Evolutionary conservation across 176 grass and related monocot genomes (phyloP).

Genomic region (Oryza australiensis): DNA sequence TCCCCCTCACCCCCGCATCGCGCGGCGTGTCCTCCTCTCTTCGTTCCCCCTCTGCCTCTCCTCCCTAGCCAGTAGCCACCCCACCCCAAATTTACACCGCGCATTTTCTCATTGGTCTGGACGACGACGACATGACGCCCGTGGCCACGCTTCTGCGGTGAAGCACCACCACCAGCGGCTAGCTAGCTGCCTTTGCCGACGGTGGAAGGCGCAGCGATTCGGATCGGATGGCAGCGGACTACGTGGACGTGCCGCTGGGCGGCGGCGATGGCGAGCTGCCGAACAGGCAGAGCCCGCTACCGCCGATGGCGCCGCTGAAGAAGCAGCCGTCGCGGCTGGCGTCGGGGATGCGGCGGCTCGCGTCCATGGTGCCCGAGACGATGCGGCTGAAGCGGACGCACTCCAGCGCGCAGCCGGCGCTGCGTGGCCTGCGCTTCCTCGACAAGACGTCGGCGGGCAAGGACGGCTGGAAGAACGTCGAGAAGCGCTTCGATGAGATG

Average conservation of each 20-base stretch:
- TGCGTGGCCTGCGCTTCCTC: conserved; percentile 66
- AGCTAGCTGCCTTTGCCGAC: not conserved
- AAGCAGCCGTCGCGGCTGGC: conserved; percentile 61
- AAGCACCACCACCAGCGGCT: not conserved
- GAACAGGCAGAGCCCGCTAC: not conserved
- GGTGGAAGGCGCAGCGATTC: too few species aligned
- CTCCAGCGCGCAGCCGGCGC: conserved; percentile 52
- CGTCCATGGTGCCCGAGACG: conserved; percentile 41
- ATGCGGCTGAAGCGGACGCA: conserved; percentile 45
- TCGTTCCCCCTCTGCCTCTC: not conserved
- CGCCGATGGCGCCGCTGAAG: conserved; percentile 11
- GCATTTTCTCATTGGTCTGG: not conserved
- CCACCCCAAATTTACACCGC: conserved; percentile 36
- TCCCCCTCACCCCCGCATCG: not conserved
- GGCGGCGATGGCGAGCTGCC: not conserved
- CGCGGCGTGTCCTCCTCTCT: conserved; percentile 33
- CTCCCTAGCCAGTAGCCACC: not conserved
- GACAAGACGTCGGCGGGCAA: conserved; percentile 67
- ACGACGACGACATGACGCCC: not conserved
- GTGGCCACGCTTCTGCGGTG: conserved; percentile 13
- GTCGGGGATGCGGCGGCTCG: conserved; percentile 42
- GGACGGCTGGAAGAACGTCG: conserved; percentile 77
- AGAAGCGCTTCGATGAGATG: conserved; percentile 79
- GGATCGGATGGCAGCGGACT: conserved; percentile 23
- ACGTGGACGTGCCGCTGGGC: conserved; percentile 33